Base-by-base conservation (phyloP, 139 green algal genomes). In the Chlorokybus atmophyticus region DNA sequence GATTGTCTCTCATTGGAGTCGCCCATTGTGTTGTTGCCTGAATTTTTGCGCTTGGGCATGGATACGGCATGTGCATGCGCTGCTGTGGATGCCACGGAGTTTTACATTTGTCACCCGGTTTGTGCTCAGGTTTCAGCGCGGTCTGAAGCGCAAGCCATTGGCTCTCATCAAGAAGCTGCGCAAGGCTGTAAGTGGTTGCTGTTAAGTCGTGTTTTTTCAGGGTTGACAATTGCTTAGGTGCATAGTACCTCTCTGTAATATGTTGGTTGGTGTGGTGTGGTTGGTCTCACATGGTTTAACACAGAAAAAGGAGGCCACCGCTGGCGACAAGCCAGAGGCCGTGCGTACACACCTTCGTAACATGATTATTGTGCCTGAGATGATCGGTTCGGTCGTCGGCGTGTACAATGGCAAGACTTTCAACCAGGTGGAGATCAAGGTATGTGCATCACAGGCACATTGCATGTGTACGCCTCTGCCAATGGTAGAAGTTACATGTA, bases 321-420 rank as follows among this genome's bases (percentile, higher is more conserved):
- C 55, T n/a, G 86, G 85, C 52, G 90, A 98, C 78, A 98, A 97
- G 86, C 92, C 92, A 32, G 83, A 95, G 49, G 73, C 87, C 19
- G 90, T 99, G 62, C 83, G 92, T 70, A 99, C 92, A 19, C 92
- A 99, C 79, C 79, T 98, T 73, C 81, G 92, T 54, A 93, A 98
- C 80, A 96, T 96, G 88, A 90, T 97, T 74, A 87, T 99, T 55
- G 82, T 99, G 41, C 92, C 92, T 25, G 90, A 97, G 80, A 98
- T 97, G 90, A 96, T 99, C 57, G 92, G 92, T 57, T 87, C 71
- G 61, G 78, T 97, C 39, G 77, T 99, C 8, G 92, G 92, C 52
- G 86, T 99, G 51, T 97, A 98, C 87, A 99, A 98, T 78, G 92
- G 92, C 74, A 96, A 96, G 82, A 92, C 83, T 40, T 99, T 97